Evolutionary conservation across 2,329 filamentous ascomycete genomes (phyloP).

Genomic region (Aspergillus sergii): DNA sequence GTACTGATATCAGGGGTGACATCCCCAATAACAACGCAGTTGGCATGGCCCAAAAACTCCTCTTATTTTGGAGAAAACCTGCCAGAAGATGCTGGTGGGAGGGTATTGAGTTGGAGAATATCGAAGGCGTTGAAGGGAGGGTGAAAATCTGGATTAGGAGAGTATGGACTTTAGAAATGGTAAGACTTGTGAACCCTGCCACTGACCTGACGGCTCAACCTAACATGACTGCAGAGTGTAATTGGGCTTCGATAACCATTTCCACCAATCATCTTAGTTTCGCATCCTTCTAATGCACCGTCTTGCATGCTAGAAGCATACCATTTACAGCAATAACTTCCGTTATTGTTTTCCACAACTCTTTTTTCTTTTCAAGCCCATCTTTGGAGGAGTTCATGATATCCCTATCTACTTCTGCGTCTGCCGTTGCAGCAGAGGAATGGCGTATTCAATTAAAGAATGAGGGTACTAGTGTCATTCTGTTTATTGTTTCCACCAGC

Average conservation of each 20-base stretch:
- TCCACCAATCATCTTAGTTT: conserved; percentile 4
- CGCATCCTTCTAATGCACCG: conserved; percentile 22
- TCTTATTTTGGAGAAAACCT: conserved; percentile 97
- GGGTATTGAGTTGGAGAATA: conserved; percentile 84
- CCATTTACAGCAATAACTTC: conserved; percentile 13
- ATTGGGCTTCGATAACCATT: conserved; percentile 69
- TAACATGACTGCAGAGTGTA: conserved; percentile 63
- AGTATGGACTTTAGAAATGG: conserved; percentile 98
- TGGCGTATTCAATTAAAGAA: conserved; percentile 21
- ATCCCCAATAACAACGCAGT: conserved; percentile 75
- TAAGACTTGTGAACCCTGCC: conserved; percentile 37
- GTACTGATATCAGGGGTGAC: conserved; percentile 84
- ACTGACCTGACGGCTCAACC: conserved; percentile 5
- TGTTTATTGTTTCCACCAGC: conserved; percentile 22
- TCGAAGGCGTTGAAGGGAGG: conserved; percentile 87
- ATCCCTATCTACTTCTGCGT: conserved; percentile 21
- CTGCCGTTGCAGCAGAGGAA: conserved; percentile 17
- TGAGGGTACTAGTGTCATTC: conserved; percentile 19
- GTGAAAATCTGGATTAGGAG: conserved; percentile 98
- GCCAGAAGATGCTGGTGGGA: conserved; percentile 99
- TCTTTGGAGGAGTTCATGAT: conserved; percentile 26
- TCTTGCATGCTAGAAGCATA: conserved; percentile 16
- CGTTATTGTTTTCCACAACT: conserved; percentile 11
- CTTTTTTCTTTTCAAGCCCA: conserved; percentile 12
- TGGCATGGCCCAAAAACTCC: conserved; percentile 96